These are phyloP conservation scores for Rhododendron ovatum DNA, from an alignment of 148 eudicot species.

Conservation along the genomic window DNA sequence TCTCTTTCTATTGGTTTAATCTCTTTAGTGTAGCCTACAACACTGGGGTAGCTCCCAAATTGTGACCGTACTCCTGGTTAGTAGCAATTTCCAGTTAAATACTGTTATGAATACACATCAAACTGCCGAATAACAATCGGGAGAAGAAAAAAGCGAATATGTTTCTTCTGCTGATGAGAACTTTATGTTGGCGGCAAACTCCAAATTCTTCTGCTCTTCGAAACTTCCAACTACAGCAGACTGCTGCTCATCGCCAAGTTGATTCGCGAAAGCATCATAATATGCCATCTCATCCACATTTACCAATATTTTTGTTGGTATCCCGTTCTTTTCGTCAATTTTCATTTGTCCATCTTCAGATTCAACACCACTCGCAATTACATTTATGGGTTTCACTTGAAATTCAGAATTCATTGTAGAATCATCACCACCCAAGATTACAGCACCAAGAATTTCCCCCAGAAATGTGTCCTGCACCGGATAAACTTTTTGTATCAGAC, in stretches of 20 bases:
- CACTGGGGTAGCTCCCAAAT: neutral
- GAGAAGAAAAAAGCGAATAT: neutral
- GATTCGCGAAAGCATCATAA: conserved; percentile 47
- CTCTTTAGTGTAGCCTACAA: no score
- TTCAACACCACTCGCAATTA: conserved; percentile 50
- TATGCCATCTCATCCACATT: conserved; percentile 39
- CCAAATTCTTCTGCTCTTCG: conserved; percentile 47
- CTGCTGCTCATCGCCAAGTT: conserved; percentile 59
- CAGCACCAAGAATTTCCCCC: conserved; percentile 87
- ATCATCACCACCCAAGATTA: conserved; percentile 39
- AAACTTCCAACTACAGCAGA: conserved; percentile 69
- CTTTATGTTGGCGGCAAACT: conserved; percentile 11
- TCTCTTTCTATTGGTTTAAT: neutral
- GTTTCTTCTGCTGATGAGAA: neutral
- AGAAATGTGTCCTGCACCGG: conserved; percentile 60
- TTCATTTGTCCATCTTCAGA: conserved; percentile 54
- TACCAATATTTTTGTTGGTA: conserved; percentile 40
- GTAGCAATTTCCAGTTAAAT: neutral
- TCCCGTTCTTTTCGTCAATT: conserved; percentile 41
- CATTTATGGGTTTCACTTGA: conserved; percentile 33
- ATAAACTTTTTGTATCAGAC: neutral
- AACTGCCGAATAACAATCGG: neutral
- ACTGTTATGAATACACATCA: no score
- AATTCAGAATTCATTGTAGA: conserved; percentile 23
- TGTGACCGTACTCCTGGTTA: neutral